These are phyloP conservation scores for Clarireedia sp. DNA, from an alignment of 2,329 filamentous ascomycete genomes.

Conservation along the genomic window DNA sequence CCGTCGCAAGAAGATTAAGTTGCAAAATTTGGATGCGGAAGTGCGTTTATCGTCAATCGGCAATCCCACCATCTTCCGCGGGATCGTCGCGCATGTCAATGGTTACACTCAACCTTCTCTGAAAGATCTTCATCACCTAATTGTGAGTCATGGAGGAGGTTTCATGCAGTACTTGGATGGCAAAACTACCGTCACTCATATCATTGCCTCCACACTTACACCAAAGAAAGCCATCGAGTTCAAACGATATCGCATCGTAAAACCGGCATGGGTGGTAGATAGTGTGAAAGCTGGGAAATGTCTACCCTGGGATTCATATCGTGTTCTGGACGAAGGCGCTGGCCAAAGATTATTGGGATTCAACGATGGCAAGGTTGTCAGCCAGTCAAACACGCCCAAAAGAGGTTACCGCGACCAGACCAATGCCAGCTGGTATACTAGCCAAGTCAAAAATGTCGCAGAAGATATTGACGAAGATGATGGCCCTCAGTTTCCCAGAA, in stretches of 20 bases:
- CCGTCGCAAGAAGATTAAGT: constrained; percentile 89
- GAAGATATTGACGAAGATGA: constrained; percentile 37
- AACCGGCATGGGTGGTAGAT: constrained; percentile 89
- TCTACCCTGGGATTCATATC: constrained; percentile 78
- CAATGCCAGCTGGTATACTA: constrained; percentile 73
- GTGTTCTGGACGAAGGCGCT: constrained; percentile 75
- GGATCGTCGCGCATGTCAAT: constrained; percentile 83
- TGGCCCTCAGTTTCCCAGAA: constrained; percentile 27
- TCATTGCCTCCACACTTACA: constrained; percentile 82
- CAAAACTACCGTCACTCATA: constrained; percentile 92
- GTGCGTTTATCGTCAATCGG: constrained; percentile 60
- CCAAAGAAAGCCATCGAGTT: constrained; percentile 93
- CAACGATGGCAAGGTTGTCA: constrained; percentile 54
- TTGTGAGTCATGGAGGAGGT: constrained; percentile 88
- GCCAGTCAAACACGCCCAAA: constrained; percentile 52
- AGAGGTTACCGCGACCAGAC: constrained; percentile 74
- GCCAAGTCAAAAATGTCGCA: constrained; percentile 48
- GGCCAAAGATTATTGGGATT: constrained; percentile 69
- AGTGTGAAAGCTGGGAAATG: constrained; percentile 75
- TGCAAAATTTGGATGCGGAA: constrained; percentile 87
- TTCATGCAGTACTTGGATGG: constrained; percentile 92
- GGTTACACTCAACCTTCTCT: constrained; percentile 94
- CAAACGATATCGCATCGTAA: constrained; percentile 79
- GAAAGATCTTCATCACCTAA: constrained; percentile 77
- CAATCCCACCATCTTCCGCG: constrained; percentile 81